These are phyloP conservation scores for Mycena polygramma DNA, from an alignment of 768 basidiomycete species.

Conservation along the genomic window DNA sequence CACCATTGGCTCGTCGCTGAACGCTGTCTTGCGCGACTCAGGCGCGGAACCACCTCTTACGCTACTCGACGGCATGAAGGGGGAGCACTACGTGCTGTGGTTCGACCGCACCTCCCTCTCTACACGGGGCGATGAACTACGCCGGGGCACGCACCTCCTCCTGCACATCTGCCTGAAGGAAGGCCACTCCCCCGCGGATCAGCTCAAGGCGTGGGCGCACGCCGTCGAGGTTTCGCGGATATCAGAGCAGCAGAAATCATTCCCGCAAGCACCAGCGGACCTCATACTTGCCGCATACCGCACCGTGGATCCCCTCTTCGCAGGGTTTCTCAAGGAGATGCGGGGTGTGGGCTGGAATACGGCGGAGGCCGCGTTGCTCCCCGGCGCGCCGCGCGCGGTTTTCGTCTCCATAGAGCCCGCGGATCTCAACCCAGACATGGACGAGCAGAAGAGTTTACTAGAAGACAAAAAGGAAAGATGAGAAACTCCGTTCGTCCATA, in stretches of 20 bases:
- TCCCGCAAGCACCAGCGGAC: constrained; percentile 19
- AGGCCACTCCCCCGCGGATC: constrained; percentile 60
- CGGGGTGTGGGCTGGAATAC: constrained; percentile 56
- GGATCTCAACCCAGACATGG: constrained; percentile 8
- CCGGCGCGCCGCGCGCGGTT: constrained; percentile 28
- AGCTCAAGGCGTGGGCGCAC: constrained; percentile 69
- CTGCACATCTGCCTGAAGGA: constrained; percentile 66
- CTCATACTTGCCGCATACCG: constrained; percentile 41
- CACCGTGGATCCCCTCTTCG: constrained; percentile 37
- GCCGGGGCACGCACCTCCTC: constrained; percentile 40
- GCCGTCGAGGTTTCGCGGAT: constrained; percentile 53
- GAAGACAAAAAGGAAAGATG: constrained; percentile 30
- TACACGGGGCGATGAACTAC: constrained; percentile 22
- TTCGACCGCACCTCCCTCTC: constrained; percentile 51
- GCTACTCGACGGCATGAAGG: constrained; percentile 55
- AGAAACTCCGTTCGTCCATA: background rate
- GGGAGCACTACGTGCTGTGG: constrained; percentile 69
- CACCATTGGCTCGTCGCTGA: constrained; percentile 63
- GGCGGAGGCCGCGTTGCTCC: constrained; percentile 45
- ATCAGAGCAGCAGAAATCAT: constrained; percentile 32
- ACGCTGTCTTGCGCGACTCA: constrained; percentile 45
- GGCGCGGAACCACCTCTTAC: constrained; percentile 37
- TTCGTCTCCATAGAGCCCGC: constrained; percentile 26
- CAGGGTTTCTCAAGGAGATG: constrained; percentile 44
- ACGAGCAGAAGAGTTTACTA: too few species aligned